Percentiles rank a stretch among this genome's conserved stretches.
Evolutionary conservation across 2,329 filamentous ascomycete species (phyloP).

Genomic region (Fusarium agapanthi): DNA sequence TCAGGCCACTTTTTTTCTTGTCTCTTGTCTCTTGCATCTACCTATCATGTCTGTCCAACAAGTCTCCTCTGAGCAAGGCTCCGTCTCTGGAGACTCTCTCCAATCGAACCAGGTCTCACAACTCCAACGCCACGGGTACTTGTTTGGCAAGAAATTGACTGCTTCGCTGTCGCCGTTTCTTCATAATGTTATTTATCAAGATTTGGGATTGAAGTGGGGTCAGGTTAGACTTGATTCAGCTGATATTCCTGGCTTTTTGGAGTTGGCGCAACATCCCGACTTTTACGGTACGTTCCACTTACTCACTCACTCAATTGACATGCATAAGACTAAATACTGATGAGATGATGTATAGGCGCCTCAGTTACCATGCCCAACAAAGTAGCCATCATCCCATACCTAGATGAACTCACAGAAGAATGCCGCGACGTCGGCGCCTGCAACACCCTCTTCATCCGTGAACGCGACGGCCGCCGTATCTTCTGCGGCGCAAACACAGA

Average conservation of each 20-base stretch:
- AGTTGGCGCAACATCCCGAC: conserved; percentile 62
- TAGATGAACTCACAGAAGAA: conserved; percentile 78
- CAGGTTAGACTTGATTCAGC: conserved; percentile 63
- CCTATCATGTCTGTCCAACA: conserved; percentile 32
- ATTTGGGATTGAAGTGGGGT: conserved; percentile 59
- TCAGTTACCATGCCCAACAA: conserved; percentile 89
- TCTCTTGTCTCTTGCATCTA: not conserved
- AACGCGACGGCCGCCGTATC: conserved; percentile 57
- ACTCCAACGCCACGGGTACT: conserved; percentile 59
- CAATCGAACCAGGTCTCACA: conserved; percentile 34
- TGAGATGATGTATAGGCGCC: conserved; percentile 61
- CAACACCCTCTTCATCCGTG: conserved; percentile 78
- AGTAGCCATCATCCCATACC: conserved; percentile 75
- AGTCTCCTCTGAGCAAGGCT: not conserved
- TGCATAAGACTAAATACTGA: too few species aligned
- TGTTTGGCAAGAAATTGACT: conserved; percentile 66
- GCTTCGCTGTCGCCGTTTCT: conserved; percentile 65
- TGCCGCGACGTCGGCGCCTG: conserved; percentile 78
- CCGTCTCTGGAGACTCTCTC: conserved; percentile 38
- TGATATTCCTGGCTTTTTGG: conserved; percentile 58
- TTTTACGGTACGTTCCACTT: conserved; percentile 64
- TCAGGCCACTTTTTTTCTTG: not conserved
- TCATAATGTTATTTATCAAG: conserved; percentile 62
- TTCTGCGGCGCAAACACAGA: conserved; percentile 84
- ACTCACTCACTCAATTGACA: not conserved